Conservation (phyloP, 257 asterid species). For the Fraxinus excelsior region DNA sequence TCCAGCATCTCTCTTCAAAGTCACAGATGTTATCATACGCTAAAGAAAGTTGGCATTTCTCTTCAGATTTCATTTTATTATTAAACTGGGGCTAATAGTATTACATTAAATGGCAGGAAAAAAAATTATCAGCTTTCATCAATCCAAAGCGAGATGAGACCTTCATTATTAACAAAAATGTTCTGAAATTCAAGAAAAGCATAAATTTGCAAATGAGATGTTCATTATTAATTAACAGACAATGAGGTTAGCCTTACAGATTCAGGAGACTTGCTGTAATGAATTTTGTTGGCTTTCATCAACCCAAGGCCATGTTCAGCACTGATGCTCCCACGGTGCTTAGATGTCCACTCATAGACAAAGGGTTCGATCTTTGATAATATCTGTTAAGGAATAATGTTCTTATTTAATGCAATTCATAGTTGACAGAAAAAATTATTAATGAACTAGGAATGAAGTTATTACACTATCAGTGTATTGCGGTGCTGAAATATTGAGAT, state of each 20-base stretch:
- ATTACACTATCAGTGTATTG: constrained; percentile 68
- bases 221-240: neutral
- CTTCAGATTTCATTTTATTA: neutral
- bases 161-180: neutral
- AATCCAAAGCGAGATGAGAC: neutral
- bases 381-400: constrained; percentile 49
- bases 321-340: constrained; percentile 92
- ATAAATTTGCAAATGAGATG: neutral
- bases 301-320: constrained; percentile 97
- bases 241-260: constrained; percentile 53
- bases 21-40: neutral
- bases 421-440: constrained; percentile 11
- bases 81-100: neutral
- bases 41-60: neutral
- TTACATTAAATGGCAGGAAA: neutral
- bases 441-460: constrained; percentile 25
- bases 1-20: neutral
- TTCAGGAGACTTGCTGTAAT: constrained; percentile 91
- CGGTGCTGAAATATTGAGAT: constrained; percentile 82
- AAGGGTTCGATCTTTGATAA: constrained; percentile 84
- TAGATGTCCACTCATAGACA: constrained; percentile 96
- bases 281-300: constrained; percentile 91
- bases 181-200: constrained; percentile 1
- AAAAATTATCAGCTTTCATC: neutral
- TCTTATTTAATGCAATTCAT: constrained; percentile 17